These are phyloP conservation scores for Lobosporangium transversale DNA, from an alignment of 192 early-diverging fungal species.

Conservation along the genomic window DNA sequence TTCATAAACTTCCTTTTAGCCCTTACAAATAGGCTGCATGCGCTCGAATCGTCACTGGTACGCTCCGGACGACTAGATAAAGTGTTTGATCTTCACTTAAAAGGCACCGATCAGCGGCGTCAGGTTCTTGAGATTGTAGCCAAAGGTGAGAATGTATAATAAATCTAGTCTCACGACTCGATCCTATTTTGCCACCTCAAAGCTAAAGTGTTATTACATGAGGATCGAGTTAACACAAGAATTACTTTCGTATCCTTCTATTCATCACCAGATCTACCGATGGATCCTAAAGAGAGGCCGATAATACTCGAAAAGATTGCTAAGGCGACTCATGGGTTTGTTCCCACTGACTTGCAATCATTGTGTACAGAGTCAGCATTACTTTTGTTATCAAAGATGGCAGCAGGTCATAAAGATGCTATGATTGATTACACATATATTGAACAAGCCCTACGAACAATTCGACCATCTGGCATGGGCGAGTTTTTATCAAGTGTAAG, in stretches of 20 bases:
- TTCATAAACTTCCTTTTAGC: too few relatives aligned
- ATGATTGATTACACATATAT: constrained; percentile 49
- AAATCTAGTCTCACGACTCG: too few relatives aligned
- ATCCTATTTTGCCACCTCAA: too few relatives aligned
- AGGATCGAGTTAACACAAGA: neutral
- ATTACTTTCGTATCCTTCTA: neutral
- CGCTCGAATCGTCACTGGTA: constrained; percentile 58
- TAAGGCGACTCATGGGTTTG: constrained; percentile 78
- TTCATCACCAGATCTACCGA: constrained; percentile 63
- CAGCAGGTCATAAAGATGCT: constrained; percentile 37
- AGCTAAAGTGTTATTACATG: neutral
- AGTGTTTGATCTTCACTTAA: constrained; percentile 60
- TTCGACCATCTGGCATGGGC: constrained; percentile 67
- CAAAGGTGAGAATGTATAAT: constrained; percentile 37
- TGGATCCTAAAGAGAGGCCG: constrained; percentile 31
- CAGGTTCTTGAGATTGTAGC: constrained; percentile 54
- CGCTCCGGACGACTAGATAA: constrained; percentile 69
- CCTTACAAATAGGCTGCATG: constrained; percentile 62
- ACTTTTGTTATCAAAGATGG: constrained; percentile 53
- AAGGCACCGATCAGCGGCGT: constrained; percentile 53
- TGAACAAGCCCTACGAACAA: constrained; percentile 47
- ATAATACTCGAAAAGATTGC: constrained; percentile 58
- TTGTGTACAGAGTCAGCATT: constrained; percentile 65
- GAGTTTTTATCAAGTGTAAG: constrained; percentile 60
- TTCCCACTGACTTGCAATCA: constrained; percentile 81